phyloP scores from a whole-genome alignment of 176 grass and related monocot species.

The Tillandsia fasciculata region DNA sequence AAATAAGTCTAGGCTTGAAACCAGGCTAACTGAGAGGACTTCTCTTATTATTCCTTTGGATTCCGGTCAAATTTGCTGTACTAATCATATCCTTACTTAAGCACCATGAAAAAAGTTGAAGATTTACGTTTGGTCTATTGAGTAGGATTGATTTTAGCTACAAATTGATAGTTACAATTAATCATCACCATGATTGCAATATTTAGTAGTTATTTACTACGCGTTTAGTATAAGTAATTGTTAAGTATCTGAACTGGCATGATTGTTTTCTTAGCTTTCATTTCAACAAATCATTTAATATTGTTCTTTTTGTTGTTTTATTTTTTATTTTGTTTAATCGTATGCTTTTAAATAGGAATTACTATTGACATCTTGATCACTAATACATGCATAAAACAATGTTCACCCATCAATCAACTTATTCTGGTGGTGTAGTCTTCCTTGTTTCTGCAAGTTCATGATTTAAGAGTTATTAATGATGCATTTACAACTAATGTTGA shows the following conservation, averaged over 20 bases:
- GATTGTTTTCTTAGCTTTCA: background rate
- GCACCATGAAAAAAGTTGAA: too few species aligned
- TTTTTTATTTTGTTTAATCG: background rate
- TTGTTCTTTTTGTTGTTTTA: background rate
- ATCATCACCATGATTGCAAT: too few species aligned
- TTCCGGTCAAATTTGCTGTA: too few species aligned
- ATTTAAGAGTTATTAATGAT: background rate
- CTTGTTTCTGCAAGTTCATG: background rate
- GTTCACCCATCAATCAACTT: background rate
- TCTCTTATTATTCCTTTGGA: too few species aligned
- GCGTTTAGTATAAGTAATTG: too few species aligned
- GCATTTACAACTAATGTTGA: slow-evolving; percentile 1
- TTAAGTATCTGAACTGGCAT: background rate
- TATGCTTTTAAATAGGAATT: background rate
- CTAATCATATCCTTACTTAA: too few species aligned
- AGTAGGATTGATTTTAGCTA: too few species aligned
- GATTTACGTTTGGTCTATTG: too few species aligned
- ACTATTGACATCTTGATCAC: background rate
- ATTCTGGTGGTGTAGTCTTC: background rate
- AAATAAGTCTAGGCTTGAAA: too few species aligned
- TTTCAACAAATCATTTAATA: background rate
- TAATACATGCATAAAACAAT: background rate
- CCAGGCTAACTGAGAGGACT: too few species aligned
- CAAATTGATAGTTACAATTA: too few species aligned
- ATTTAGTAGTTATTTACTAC: too few species aligned